Evolutionary conservation across 768 basidiomycete genomes (phyloP).

Genomic region (Tricholoma sp.): DNA sequence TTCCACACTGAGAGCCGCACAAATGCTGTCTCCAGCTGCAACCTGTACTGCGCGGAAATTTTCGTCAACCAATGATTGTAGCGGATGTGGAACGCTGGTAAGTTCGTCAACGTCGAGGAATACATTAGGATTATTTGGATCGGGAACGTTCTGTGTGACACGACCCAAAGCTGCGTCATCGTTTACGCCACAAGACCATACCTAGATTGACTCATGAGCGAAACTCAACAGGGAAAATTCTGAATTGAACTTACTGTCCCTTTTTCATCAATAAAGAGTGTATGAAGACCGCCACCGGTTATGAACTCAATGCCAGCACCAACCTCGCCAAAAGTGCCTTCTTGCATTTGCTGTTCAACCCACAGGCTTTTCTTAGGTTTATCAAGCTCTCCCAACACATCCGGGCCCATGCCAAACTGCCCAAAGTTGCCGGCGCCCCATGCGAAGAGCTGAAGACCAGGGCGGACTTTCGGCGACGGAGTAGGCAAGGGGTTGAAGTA

Average conservation of each 20-base stretch:
- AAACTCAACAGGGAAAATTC: not conserved
- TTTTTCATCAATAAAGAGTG: conserved; percentile 81
- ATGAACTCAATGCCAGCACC: conserved; percentile 80
- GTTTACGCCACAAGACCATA: conserved; percentile 85
- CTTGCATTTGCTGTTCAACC: conserved; percentile 70
- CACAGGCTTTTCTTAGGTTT: conserved; percentile 75
- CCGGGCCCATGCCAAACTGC: conserved; percentile 88
- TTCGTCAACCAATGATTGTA: conserved; percentile 67
- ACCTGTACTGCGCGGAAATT: conserved; percentile 81
- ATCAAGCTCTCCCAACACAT: conserved; percentile 61
- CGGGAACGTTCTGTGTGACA: conserved; percentile 55
- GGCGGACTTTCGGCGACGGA: conserved; percentile 51
- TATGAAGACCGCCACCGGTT: conserved; percentile 85
- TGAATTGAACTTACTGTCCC: conserved; percentile 64
- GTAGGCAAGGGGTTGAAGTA: conserved; percentile 65
- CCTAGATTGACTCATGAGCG: conserved; percentile 31
- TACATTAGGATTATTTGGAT: conserved; percentile 53
- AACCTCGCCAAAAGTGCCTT: conserved; percentile 64
- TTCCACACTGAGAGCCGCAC: conserved; percentile 72
- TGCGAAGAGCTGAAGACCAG: conserved; percentile 69
- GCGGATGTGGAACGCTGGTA: conserved; percentile 56
- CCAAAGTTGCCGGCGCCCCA: conserved; percentile 96
- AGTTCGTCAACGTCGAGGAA: conserved; percentile 53
- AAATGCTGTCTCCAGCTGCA: conserved; percentile 84
- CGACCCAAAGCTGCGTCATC: conserved; percentile 88